Percentiles rank a stretch among this genome's conserved stretches.
Conservation (phyloP, 768 basidiomycete species). For the Clitopilus passeckerianus region DNA sequence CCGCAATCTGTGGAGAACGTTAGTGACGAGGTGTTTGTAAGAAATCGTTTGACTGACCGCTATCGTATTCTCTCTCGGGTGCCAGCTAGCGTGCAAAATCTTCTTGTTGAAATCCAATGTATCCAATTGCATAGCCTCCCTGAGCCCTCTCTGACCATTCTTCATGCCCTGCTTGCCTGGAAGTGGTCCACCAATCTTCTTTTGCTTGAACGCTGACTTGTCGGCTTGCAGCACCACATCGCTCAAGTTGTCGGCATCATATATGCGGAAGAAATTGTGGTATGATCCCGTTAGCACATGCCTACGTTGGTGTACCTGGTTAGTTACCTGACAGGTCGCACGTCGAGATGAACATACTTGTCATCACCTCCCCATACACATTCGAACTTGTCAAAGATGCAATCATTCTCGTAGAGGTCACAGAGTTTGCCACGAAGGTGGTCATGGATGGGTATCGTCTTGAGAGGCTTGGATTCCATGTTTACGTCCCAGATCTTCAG, state of each 20-base stretch:
- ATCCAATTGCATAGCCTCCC: constrained; percentile 85
- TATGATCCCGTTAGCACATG: constrained; percentile 99
- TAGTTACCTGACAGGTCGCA: constrained; percentile 9
- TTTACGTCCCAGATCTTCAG: constrained; percentile 99
- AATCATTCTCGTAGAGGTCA: constrained; percentile 98
- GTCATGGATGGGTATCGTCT: constrained; percentile 98
- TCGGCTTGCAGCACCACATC: constrained; percentile 97
- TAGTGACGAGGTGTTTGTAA: not conserved
- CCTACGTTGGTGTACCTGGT: constrained; percentile 33
- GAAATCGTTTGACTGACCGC: constrained; percentile 56
- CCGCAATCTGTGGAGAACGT: constrained; percentile 65
- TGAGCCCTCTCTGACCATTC: constrained; percentile 74
- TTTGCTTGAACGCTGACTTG: constrained; percentile 98
- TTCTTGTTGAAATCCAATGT: constrained; percentile 95
- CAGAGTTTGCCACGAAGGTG: constrained; percentile 96
- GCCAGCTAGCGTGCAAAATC: constrained; percentile 95
- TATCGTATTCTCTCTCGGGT: constrained; percentile 97
- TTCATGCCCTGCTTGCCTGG: constrained; percentile 67
- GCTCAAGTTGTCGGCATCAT: constrained; percentile 81
- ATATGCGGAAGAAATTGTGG: constrained; percentile 99
- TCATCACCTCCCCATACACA: constrained; percentile 97
- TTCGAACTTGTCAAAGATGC: constrained; percentile 99
- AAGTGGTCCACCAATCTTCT: constrained; percentile 91
- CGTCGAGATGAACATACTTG: constrained; percentile 52
- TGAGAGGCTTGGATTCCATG: constrained; percentile 94